Base-by-base conservation (phyloP, 2,329 filamentous ascomycete genomes). In the Zelopaecilomyces penicillatus region DNA sequence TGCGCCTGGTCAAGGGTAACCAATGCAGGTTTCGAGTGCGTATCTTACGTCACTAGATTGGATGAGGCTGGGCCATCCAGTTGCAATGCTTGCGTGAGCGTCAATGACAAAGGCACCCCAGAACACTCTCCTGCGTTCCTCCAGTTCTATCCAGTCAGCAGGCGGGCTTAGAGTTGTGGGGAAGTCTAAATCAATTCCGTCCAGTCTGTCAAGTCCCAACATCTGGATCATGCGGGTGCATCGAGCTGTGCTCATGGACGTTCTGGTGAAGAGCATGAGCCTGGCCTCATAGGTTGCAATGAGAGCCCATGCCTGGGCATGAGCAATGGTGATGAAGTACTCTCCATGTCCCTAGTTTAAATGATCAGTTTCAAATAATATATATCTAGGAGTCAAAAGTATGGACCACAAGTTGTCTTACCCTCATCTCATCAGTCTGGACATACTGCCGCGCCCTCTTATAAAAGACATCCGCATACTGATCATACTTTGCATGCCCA, bases 51-150 rank as follows among this genome's bases (percentile, higher is more conserved):
- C 87, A 57, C 71, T 71, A 46, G 87, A 76, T 50, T 94, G 82
- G 36, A 95, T 81, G 28, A 82, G 69, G 69, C 87, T 83, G 0
- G 90, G 87, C 90, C 90, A 96, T 3, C 90, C 90, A 4, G 89
- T 95, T 9, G 87, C 88, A 42, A 95, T 86, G 55, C 85, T 88
- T 3, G 87, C 83, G 64, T 94, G 94, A 28, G 86, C 78, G 61
- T 96, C 90, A 36, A 86, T 75, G 52, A 82, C 85, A 57, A 91
- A 96, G 1, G 82, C 76, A 52, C 83, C 78, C 91, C 91, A 96
- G 54, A 95, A 95, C 0, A 85, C 82, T 52, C 91, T 75, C 46
- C 91, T 76, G 42, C 90, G 75, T 63, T 97, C 90, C 47, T 76
- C 73, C 19, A 71, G 51, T 49, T 96, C 91, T 1, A 78, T 81